Evolutionary conservation across 73 alveolate species (phyloP), one percentile per base, ranked within the genome.

Genomic region (Paramecium sonneborni): DNA sequence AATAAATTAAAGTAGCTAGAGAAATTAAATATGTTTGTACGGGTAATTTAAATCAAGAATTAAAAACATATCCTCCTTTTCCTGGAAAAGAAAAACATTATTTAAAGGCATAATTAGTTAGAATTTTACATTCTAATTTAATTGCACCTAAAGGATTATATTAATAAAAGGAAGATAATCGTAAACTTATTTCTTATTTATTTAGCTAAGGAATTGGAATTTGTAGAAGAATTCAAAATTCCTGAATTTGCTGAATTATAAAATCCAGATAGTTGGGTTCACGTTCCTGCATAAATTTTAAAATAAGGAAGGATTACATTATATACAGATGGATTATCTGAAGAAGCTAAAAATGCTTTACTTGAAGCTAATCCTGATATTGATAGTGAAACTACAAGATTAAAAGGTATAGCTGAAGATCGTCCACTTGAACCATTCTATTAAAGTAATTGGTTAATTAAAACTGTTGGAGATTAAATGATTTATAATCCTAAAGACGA

Each of bases 31-130:
- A 95, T 92, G 85, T 93, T 32, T 90, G 95, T 55, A 95, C 98
- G n/a, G 98, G 98, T 39, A 93, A 94, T 69, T 92, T 95, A 74
- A 93, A 95, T 95, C 93, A 97, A 20, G 96, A 95, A 69, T 92
- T 95, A 21, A 87, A 92, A 58, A 58, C 97, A 3, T 95, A 95
- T 76, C 97, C 97, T 32, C 94, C 92, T 93, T 98, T 98, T 96
- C 95, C 97, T 46, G 99, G 99, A 28, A 93, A 91, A 92, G 99
- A 98, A 95, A 96, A 96, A 93, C 98, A 97, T 88, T 96, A 92
- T 89, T 90, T 98, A 37, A 95, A 98, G 93, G 99, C 99, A 23
- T 96, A 98, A 92, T 95, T 98, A 62, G 97, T 97, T 10, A 88
- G 99, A 56, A 97, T 98, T 39, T 72, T 97, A 20, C 96, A 92